Evolutionary conservation across 352 stramenopile genomes (phyloP), one percentile per base, ranked within the genome.

Genomic region (Phytophthora ohioensis): DNA sequence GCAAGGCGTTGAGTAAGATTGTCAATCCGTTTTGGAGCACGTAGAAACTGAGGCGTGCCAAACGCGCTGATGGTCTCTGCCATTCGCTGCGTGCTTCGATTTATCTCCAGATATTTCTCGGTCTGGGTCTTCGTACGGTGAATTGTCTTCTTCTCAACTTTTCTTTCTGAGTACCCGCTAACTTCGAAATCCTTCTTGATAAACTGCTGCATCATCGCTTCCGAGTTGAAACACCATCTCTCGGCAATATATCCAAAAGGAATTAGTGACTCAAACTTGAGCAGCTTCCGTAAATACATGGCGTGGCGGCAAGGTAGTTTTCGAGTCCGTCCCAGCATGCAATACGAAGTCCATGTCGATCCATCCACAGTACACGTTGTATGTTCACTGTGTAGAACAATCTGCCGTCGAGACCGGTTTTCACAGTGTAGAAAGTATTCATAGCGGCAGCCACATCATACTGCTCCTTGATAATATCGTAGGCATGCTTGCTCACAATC

Each of bases 401-500:
- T 2, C 27, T 15, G 10, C n/a, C 36, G 8, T 42, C 27, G 5
- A n/a, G 4, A 2, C 27, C 21, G 3, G 34, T 4, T 11, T n/a
- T 11, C 1, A 57, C 27, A 10, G 15, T 17, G 15, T 57, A 66
- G n/a, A 31, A 57, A 12, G 35, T 57, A 5, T 6, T 2, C 6
- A 17, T 0, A 1, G 12, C 42, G 6, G 2, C 3, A 3, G 36
- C 35, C 2, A 52, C 32, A 3, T 66, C 36, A 8, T 38, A 57
- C 27, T 66, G 36, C 8, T 45, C 15, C 13, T 58, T 66, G 1
- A 58, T 38, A 13, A 58, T 57, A 30, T 52, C 58, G 10, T 52
- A 66, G 7, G 58, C 58, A 9, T 67, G 32, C 2, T 8, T 15
- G 3, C 59, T 67, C 3, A 66, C 27, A 3, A 38, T 35, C 13